Evolutionary conservation across 2,329 filamentous ascomycete species (phyloP), one percentile per base, ranked within the genome.

Genomic region (Cytospora chrysosperma): DNA sequence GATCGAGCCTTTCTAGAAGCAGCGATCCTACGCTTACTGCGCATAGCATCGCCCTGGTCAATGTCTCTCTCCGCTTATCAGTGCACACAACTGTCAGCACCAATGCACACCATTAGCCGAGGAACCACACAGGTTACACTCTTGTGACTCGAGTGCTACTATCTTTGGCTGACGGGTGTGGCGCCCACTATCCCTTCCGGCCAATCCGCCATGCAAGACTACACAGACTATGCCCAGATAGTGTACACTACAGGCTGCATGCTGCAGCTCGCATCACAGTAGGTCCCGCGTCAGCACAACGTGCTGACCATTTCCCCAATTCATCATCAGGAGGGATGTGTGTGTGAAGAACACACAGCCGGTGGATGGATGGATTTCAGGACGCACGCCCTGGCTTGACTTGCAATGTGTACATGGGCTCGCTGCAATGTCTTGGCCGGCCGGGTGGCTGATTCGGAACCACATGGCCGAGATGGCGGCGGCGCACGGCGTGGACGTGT

Each of bases 211-310:
- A 9, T 24, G 19, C 51, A 8, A 34, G 21, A 40, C 17, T 32
- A 17, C 51, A 30, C 8, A 52, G 49, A 50, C 32, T 49, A 49
- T n/a, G n/a, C n/a, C n/a, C n/a, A n/a, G n/a, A n/a, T 34, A 55
- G 37, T 34, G 32, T 34, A 34, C 4, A 30, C 28, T 30, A 30
- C 28, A 30, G 28, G 9, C 4, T 30, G 28, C 28, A 30, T 4
- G 47, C 32, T 59, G 58, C 51, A 60, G 50, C 50, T 9, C 47
- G 50, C 26, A 54, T 50, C 54, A 60, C 58, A 60, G 51, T 60
- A 60, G 58, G 58, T 60, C 58, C 51, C 58, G 58, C 58, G 34
- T 60, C 51, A 60, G 51, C 58, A 60, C 50, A 60, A 60, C 58
- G 58, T 60, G 58, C 51, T 30, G 50, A 60, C 58, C 58, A 26